phyloP scores from a whole-genome alignment of 805 yeast genomes.

The Yamadazyma nakazawae region DNA sequence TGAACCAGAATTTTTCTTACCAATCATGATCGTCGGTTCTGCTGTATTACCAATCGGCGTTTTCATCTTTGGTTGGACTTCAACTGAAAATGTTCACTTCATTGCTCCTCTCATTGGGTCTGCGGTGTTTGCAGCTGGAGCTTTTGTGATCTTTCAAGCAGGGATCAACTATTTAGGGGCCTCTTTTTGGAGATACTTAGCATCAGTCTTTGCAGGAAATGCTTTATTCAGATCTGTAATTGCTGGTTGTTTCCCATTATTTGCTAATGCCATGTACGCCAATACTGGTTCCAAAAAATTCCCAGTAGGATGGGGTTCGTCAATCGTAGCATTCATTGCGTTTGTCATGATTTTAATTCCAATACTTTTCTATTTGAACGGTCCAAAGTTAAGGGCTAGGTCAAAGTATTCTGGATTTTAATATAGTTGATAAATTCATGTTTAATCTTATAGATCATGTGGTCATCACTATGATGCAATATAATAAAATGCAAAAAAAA shows the following conservation, averaged over 20 bases:
- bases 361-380: constrained; percentile 40
- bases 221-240: constrained; percentile 45
- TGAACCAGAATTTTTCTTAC: constrained; percentile 43
- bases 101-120: constrained; percentile 46
- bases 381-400: constrained; percentile 44
- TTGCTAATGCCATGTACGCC: constrained; percentile 57
- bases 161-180: constrained; percentile 48
- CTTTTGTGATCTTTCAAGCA: constrained; percentile 50
- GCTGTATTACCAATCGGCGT: constrained; percentile 41
- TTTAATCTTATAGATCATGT: too few species aligned
- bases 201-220: constrained; percentile 60
- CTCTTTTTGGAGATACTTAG: constrained; percentile 48
- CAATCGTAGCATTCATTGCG: constrained; percentile 40
- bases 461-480: too few species aligned
- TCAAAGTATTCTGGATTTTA: constrained; percentile 32
- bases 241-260: constrained; percentile 63
- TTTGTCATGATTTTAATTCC: constrained; percentile 47
- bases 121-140: constrained; percentile 37
- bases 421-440: neutral
- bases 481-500: too few species aligned
- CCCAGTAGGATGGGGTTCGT: constrained; percentile 61
- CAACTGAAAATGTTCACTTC: constrained; percentile 44
- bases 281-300: constrained; percentile 46
- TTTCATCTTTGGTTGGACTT: constrained; percentile 51
- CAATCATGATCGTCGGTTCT: constrained; percentile 40